Conservation (phyloP, 805 yeast species). For the Metschnikowia henanensis region DNA sequence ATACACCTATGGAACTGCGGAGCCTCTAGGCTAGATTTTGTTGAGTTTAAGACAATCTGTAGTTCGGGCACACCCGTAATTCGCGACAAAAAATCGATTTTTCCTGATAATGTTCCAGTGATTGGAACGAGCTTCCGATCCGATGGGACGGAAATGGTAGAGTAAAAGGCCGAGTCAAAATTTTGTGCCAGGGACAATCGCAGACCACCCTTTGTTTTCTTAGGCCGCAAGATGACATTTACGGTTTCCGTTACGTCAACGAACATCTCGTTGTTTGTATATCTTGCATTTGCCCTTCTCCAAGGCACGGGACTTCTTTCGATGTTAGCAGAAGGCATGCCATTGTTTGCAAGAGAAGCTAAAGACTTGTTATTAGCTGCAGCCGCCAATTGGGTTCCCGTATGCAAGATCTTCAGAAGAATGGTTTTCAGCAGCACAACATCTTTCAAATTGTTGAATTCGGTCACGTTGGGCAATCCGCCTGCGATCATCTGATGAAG, state of each 20-base stretch:
- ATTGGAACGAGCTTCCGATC: conserved; percentile 36
- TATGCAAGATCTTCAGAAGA: conserved; percentile 49
- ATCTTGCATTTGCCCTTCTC: conserved; percentile 71
- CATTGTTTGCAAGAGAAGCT: conserved; percentile 17
- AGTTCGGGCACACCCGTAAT: conserved; percentile 80
- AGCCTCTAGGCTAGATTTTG: conserved; percentile 47
- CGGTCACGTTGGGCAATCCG: conserved; percentile 72
- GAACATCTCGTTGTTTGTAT: conserved; percentile 81
- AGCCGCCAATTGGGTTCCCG: conserved; percentile 35
- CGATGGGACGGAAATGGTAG: conserved; percentile 16
- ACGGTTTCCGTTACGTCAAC: conserved; percentile 76
- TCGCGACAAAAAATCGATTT: conserved; percentile 60
- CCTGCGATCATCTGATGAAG: conserved; percentile 78
- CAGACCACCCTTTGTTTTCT: conserved; percentile 10
- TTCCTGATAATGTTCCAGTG: conserved; percentile 61
- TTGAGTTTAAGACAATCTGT: conserved; percentile 50
- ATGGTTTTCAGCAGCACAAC: conserved; percentile 65
- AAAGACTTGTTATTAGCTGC: conserved; percentile 24
- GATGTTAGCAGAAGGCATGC: conserved; percentile 5
- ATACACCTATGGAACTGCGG: conserved; percentile 77
- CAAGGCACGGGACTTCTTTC: conserved; percentile 54
- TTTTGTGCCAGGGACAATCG: conserved; percentile 15
- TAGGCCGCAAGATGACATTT: conserved; percentile 46
- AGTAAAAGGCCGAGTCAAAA: conserved; percentile 26
- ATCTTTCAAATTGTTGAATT: conserved; percentile 67